Conservation (phyloP, 352 stramenopile species). For the Globisporangium canariense region DNA sequence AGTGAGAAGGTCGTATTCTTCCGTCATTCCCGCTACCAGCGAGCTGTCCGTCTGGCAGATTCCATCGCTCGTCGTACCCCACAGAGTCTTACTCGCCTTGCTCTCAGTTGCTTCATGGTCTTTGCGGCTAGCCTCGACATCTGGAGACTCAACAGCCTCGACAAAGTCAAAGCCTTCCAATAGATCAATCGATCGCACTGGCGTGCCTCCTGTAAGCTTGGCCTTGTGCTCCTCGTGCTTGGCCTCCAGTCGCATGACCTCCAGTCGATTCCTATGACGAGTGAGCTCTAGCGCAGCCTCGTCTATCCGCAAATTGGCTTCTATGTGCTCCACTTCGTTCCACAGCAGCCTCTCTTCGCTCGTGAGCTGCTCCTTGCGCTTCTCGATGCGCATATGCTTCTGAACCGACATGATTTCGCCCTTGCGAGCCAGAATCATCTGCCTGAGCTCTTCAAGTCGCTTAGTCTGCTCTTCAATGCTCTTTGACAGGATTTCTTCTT, state of each 20-base stretch:
- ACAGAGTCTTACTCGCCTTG: not conserved
- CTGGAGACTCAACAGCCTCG: slow-evolving; percentile 16
- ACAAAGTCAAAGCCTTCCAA: slow-evolving; percentile 37
- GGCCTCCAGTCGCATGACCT: slow-evolving; percentile 36
- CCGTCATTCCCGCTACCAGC: not conserved
- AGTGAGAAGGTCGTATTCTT: slow-evolving; percentile 15
- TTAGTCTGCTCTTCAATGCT: slow-evolving; percentile 64
- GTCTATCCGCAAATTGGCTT: slow-evolving; percentile 35
- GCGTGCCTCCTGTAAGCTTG: slow-evolving; percentile 18
- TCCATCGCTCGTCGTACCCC: slow-evolving; percentile 12
- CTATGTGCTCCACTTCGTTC: slow-evolving; percentile 44
- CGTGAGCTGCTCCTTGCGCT: slow-evolving; percentile 38
- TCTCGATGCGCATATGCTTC: slow-evolving; percentile 48
- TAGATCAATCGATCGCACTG: not conserved
- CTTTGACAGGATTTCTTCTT: slow-evolving; percentile 44
- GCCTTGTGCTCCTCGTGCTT: slow-evolving; percentile 20
- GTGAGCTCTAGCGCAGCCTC: slow-evolving; percentile 36
- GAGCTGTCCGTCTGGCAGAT: slow-evolving; percentile 13
- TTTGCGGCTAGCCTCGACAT: not conserved
- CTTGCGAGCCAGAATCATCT: slow-evolving; percentile 40
- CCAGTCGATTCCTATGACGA: slow-evolving; percentile 46
- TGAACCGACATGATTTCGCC: slow-evolving; percentile 38
- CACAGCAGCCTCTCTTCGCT: slow-evolving; percentile 42
- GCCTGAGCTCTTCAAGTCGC: slow-evolving; percentile 43
- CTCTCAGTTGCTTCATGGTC: not conserved